Conservation (phyloP, 495 filamentous ascomycete genomes). For the Podospora appendiculata region DNA sequence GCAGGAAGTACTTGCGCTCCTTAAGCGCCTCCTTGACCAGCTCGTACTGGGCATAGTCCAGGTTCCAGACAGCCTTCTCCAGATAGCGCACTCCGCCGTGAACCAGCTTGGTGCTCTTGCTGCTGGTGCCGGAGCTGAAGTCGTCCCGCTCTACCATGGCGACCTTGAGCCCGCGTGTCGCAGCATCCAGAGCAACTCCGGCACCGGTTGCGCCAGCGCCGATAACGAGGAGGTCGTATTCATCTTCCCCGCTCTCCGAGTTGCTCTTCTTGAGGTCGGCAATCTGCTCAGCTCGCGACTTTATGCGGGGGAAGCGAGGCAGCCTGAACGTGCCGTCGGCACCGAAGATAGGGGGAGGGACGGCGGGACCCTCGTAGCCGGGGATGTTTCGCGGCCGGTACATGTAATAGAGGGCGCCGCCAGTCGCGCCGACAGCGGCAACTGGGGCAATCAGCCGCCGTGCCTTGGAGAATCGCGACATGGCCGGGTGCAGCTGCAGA, state of each 20-base stretch:
- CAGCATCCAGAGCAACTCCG: conserved; percentile 90
- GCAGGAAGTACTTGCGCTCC: conserved; percentile 91
- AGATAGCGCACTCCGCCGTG: conserved; percentile 95
- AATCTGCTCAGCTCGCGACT: conserved; percentile 61
- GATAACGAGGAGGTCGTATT: conserved; percentile 86
- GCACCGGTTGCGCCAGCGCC: conserved; percentile 89
- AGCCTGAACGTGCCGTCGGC: conserved; percentile 70
- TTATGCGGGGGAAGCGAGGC: conserved; percentile 72
- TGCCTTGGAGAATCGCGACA: conserved; percentile 20
- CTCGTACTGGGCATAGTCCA: conserved; percentile 93
- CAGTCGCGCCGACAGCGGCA: conserved; percentile 29
- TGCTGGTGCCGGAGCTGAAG: conserved; percentile 88
- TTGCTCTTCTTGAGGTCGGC: conserved; percentile 45
- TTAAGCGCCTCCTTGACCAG: conserved; percentile 92
- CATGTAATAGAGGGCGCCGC: conserved; percentile 61
- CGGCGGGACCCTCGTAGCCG: conserved; percentile 68
- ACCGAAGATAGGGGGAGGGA: conserved; percentile 74
- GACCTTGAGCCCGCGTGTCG: conserved; percentile 84
- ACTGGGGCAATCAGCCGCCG: conserved; percentile 32
- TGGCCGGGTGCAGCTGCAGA: conserved; percentile 1
- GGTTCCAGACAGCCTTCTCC: conserved; percentile 93
- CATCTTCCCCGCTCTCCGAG: conserved; percentile 26
- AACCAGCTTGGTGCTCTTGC: conserved; percentile 95
- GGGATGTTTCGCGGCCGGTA: conserved; percentile 85
- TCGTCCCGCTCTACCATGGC: conserved; percentile 94